Evolutionary conservation across 2,329 filamentous ascomycete species (phyloP).

Genomic region (Drechslerella dactyloides): DNA sequence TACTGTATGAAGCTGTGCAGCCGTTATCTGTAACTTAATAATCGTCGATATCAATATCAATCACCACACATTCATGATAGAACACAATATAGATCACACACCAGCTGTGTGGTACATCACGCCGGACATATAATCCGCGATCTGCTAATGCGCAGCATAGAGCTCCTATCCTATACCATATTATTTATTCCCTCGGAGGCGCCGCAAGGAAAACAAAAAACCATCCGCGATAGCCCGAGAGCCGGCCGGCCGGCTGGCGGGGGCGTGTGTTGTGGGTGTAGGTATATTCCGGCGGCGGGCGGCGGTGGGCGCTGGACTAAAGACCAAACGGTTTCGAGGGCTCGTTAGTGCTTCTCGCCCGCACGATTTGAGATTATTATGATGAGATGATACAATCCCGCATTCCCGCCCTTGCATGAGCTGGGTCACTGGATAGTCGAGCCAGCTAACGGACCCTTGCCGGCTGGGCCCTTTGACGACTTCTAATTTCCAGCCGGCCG

Average conservation of each 20-base stretch:
- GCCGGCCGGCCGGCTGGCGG: neutral
- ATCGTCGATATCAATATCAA: too few species aligned
- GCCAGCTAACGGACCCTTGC: conserved; percentile 29
- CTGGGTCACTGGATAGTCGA: conserved; percentile 49
- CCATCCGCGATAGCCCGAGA: neutral
- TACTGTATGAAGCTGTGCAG: too few species aligned
- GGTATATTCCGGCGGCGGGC: neutral
- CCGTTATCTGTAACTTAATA: too few species aligned
- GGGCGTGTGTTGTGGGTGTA: conserved; percentile 1
- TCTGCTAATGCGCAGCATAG: too few species aligned
- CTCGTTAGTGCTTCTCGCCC: too few species aligned
- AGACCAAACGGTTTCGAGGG: too few species aligned
- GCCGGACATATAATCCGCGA: too few species aligned
- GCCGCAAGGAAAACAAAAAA: neutral
- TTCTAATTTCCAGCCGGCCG: conserved; percentile 40
- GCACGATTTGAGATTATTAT: too few species aligned
- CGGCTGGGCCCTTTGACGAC: conserved; percentile 4
- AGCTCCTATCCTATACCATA: too few species aligned
- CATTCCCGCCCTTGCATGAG: conserved; percentile 52
- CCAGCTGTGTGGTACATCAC: too few species aligned
- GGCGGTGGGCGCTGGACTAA: neutral
- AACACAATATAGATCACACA: too few species aligned
- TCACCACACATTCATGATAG: too few species aligned
- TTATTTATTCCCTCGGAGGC: neutral
- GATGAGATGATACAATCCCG: conserved; percentile 49